phyloP scores from a whole-genome alignment of 148 eudicot genomes.

The Rhododendron griersonianum region DNA sequence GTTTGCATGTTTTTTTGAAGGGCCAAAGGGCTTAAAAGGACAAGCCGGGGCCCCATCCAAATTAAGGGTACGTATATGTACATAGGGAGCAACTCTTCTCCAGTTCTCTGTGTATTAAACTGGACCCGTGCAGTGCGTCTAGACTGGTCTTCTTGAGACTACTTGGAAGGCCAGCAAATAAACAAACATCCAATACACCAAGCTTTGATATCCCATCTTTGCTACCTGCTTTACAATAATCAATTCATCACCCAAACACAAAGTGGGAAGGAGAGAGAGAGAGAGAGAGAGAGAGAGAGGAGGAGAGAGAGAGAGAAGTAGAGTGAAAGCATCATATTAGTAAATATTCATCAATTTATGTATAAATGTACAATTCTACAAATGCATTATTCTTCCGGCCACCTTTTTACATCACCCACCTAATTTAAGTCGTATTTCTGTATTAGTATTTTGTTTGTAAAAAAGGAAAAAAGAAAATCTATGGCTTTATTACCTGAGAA shows the following conservation, averaged over 20 bases:
- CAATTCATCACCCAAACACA: neutral
- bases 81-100: neutral
- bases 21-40: neutral
- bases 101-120: neutral
- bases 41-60: neutral
- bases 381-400: neutral
- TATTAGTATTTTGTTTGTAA: neutral
- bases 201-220: conserved; percentile 23
- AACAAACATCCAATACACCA: conserved; percentile 42
- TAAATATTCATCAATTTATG: neutral
- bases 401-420: conserved; percentile 1
- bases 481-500: conserved; percentile 13
- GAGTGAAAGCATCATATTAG: neutral
- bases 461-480: neutral
- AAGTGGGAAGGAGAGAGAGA: neutral
- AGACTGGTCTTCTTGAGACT: conserved; percentile 29
- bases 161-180: conserved; percentile 40
- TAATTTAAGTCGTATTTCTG: neutral
- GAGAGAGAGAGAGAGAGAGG: neutral
- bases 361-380: neutral
- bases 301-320: neutral
- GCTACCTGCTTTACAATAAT: conserved; percentile 25
- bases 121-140: neutral
- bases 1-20: neutral
- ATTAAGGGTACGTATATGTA: neutral